Conservation (phyloP, 1,284 basidiomycete species). For the Amylostereum areolatum region DNA sequence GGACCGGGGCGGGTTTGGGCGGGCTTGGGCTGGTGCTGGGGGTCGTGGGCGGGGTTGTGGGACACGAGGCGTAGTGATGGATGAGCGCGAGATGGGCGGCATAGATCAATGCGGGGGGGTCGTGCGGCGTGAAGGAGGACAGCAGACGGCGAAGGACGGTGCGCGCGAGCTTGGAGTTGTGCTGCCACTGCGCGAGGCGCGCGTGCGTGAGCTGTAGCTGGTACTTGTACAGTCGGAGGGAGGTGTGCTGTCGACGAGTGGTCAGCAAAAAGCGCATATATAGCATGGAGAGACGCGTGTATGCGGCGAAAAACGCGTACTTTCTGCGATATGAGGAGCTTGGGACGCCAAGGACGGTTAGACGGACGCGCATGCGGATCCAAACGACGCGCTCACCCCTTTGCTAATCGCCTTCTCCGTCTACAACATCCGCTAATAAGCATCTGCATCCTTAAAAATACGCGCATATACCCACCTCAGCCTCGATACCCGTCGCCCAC, state of each 20-base stretch:
- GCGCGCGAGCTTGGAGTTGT: constrained; percentile 54
- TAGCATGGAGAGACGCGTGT: background rate
- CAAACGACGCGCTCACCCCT: constrained; percentile 30
- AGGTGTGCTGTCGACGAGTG: constrained; percentile 42
- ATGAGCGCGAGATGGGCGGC: constrained; percentile 49
- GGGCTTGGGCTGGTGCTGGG: constrained; percentile 2
- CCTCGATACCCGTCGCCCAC: constrained; percentile 43
- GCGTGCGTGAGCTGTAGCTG: constrained; percentile 55
- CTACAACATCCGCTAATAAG: constrained; percentile 18
- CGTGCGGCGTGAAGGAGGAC: constrained; percentile 36
- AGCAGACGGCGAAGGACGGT: constrained; percentile 49
- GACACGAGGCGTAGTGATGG: constrained; percentile 30
- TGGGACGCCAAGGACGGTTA: background rate
- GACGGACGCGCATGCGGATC: background rate
- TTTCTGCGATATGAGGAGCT: constrained; percentile 62
- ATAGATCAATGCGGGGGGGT: constrained; percentile 50
- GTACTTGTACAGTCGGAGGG: constrained; percentile 50
- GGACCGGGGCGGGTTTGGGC: constrained; percentile 9
- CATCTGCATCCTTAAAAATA: background rate
- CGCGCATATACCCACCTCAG: constrained; percentile 35
- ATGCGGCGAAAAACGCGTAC: constrained; percentile 23
- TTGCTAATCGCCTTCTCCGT: constrained; percentile 46
- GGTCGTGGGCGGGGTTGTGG: constrained; percentile 9
- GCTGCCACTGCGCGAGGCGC: constrained; percentile 44
- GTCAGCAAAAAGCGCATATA: background rate